Evolutionary conservation across 202 grass and related monocot genomes (phyloP), one percentile per base, ranked within the genome.

Genomic region (Carex sylvatica): DNA sequence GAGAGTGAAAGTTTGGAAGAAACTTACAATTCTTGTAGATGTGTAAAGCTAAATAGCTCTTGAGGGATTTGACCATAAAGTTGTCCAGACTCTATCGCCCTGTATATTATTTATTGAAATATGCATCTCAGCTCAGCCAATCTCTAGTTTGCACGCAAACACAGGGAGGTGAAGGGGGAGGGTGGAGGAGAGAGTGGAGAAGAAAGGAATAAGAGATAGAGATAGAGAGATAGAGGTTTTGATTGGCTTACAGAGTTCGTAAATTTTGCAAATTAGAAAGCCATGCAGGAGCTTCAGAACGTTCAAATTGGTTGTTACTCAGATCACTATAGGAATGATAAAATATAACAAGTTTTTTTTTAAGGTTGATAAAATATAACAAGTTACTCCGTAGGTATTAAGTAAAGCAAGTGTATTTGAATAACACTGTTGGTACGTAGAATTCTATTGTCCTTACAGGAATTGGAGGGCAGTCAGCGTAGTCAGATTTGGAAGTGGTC

Each of bases 281-380:
- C 92, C 92, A 97, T 49, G 71, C 65, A 73, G 94, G 94, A 89
- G 83, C 68, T 62, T 91, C 80, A 31, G 90, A 92, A 80, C 87
- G 31, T 2, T 58, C 61, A 80, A 97, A 94, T 78, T 31, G 77
- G 65, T 97, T 97, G 42, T 94, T 89, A 74, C 94, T 97, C 72
- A 97, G 82, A 78, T 92, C 90, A 84, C 92, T 97, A 74, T 68
- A 36, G 36, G 86, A 60, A 83, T 47, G 19, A 59, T 14, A 54
- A 30, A 74, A 22, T 2, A 82, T 58, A 40, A 82, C 30, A 81
- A 52, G 58, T 81, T 42, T n/a, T n/a, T n/a, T n/a, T n/a, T n/a
- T n/a, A n/a, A n/a, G n/a, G n/a, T n/a, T 47, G 19, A 59, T 14
- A 54, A 30, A 74, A 22, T 2, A 82, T 58, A 40, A 82, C 30